A percentile compares a stretch with the other conserved stretches of the same genome.
phyloP scores from a whole-genome alignment of 768 basidiomycete species.

The Trichaptum fuscoviolaceum region DNA sequence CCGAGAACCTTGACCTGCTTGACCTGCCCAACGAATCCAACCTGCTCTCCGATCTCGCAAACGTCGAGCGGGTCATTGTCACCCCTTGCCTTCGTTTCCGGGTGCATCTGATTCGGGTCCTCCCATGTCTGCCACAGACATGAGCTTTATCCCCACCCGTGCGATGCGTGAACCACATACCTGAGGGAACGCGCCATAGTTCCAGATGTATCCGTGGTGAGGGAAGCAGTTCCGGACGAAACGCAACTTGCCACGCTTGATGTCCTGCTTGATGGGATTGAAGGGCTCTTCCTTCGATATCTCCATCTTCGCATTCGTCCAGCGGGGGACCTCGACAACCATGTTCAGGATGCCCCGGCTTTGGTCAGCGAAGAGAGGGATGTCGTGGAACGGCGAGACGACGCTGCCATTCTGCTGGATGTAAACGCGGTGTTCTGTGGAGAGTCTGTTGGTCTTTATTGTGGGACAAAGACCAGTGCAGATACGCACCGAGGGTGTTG shows the following conservation, averaged over 20 bases:
- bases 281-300: conserved; percentile 97
- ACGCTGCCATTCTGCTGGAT: conserved; percentile 86
- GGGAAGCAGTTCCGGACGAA: conserved; percentile 99
- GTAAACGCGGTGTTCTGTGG: conserved; percentile 88
- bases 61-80: conserved; percentile 99
- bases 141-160: conserved; percentile 1
- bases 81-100: conserved; percentile 98
- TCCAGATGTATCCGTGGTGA: conserved; percentile 99
- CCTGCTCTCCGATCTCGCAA: conserved; percentile 98
- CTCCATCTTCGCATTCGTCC: conserved; percentile 99
- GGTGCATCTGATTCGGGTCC: conserved; percentile 78
- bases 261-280: conserved; percentile 99
- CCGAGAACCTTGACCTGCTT: conserved; percentile 99
- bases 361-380: conserved; percentile 96
- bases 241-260: conserved; percentile 93
- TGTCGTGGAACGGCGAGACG: conserved; percentile 89
- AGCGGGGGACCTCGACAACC: conserved; percentile 96
- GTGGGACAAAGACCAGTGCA: conserved; percentile 22
- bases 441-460: background rate
- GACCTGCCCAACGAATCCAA: conserved; percentile 94
- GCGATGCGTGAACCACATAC: conserved; percentile 34
- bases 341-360: conserved; percentile 96
- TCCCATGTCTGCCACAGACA: conserved; percentile 81
- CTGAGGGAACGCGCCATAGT: conserved; percentile 99
- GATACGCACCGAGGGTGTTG: conserved; percentile 81